Evolutionary conservation across 2,329 filamentous ascomycete genomes (phyloP), one percentile per base, ranked within the genome.

Genomic region (Xylaria sp.): DNA sequence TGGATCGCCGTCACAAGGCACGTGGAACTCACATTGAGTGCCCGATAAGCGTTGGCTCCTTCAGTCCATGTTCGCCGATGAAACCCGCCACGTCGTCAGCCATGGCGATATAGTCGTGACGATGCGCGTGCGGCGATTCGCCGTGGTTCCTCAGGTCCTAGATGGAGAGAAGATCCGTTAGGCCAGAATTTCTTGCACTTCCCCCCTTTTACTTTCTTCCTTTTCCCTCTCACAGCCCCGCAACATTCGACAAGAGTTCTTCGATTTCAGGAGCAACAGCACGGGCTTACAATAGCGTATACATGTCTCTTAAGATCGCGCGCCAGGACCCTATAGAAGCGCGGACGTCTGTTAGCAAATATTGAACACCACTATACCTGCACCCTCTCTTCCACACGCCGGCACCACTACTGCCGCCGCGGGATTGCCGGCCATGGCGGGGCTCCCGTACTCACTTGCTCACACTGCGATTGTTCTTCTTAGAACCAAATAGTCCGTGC

Each of bases 91-190:
- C 89, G 75, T 98, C 95, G 72, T 90, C 87, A 4, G 95, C 93
- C 87, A 98, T 94, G 52, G 89, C 86, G 1, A 81, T 79, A 79
- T 98, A 98, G 81, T 95, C 91, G 79, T 98, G 96, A 1, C 83
- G 84, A 0, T 84, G 81, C 60, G 89, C 80, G 80, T 97, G 94
- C 1, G 93, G 92, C 1, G 93, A 97, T 45, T 97, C 91, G 75
- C 95, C 95, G 82, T 98, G 95, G 77, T 98, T 98, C 73, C 95
- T 89, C 20, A 97, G 87, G 79, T 98, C 95, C 91, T 94, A 61
- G 25, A 23, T 15, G 64, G 41, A 46, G 67, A 45, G 72, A 70
- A 60, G 39, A 32, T 63, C 15, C 13, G 60, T 72, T 65, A 75
- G 60, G 53, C 50, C 13, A 7, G 18, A 28, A 7, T 25, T 39